Evolutionary conservation across 2,329 filamentous ascomycete species (phyloP).

Genomic region (Diaporthe citriasiana): DNA sequence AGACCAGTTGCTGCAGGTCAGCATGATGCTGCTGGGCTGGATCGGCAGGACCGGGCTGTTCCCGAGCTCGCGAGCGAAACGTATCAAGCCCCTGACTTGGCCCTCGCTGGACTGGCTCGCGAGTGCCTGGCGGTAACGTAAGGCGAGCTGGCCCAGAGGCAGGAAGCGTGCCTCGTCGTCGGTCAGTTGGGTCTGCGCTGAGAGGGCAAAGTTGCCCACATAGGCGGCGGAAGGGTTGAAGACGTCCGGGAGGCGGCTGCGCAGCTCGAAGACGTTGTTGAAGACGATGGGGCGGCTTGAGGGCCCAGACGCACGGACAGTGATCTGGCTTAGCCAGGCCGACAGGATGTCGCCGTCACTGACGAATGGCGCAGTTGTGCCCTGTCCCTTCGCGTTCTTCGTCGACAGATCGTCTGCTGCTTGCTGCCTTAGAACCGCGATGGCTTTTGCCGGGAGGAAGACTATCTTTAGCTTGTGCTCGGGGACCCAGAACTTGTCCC

Average conservation of each 20-base stretch:
- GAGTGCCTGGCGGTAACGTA: conserved; percentile 40
- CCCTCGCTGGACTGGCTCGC: conserved; percentile 42
- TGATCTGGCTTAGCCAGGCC: conserved; percentile 56
- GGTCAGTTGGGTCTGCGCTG: conserved; percentile 34
- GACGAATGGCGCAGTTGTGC: conserved; percentile 52
- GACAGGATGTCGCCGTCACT: conserved; percentile 62
- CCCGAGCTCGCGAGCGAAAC: conserved; percentile 28
- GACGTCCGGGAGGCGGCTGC: conserved; percentile 49
- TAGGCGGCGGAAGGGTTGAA: conserved; percentile 49
- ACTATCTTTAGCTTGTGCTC: conserved; percentile 55
- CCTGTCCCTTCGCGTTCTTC: conserved; percentile 36
- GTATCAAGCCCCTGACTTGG: conserved; percentile 42
- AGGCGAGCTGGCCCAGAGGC: conserved; percentile 43
- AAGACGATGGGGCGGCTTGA: conserved; percentile 52
- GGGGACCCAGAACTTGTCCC: conserved; percentile 51
- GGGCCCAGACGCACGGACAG: conserved; percentile 45
- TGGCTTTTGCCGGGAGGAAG: conserved; percentile 53
- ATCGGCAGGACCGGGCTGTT: conserved; percentile 1
- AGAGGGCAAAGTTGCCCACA: conserved; percentile 44
- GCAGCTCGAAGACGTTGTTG: conserved; percentile 57
- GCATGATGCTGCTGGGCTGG: conserved; percentile 29
- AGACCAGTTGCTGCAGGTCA: conserved; percentile 44
- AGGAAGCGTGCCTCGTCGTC: conserved; percentile 25
- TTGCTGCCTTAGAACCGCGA: conserved; percentile 50
- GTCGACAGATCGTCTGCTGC: conserved; percentile 50